Conservation (phyloP, 2,329 filamentous ascomycete species). For the Talaromyces atroroseus region DNA sequence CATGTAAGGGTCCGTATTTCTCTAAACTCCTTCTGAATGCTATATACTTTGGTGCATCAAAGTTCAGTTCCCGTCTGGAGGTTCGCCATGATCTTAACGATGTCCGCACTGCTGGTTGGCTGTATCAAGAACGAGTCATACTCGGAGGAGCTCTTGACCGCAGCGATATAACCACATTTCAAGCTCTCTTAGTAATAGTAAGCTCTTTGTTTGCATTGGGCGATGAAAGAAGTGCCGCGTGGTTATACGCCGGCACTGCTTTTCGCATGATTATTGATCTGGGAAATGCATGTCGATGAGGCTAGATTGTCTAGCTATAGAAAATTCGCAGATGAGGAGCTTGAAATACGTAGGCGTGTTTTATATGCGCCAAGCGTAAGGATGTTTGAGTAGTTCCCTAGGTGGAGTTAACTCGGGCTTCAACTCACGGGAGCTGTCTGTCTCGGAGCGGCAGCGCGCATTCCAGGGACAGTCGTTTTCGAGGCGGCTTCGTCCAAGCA, state of each 20-base stretch:
- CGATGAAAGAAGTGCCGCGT: conserved; percentile 48
- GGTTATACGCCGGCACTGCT: conserved; percentile 49
- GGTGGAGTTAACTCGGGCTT: no score
- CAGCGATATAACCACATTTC: conserved; percentile 51
- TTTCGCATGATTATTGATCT: conserved; percentile 51
- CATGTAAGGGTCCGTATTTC: conserved; percentile 46
- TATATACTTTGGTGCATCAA: conserved; percentile 43
- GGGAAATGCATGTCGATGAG: conserved; percentile 45
- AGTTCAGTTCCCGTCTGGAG: conserved; percentile 44
- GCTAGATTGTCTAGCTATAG: conserved; percentile 19
- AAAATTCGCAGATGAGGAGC: conserved; percentile 41
- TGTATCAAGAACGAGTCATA: conserved; percentile 44
- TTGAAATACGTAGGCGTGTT: conserved; percentile 41
- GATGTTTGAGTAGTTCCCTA: no score
- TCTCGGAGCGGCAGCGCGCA: conserved; percentile 18
- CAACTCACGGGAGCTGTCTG: conserved; percentile 26
- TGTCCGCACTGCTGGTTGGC: conserved; percentile 45
- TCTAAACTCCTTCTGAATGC: conserved; percentile 50
- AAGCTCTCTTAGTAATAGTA: conserved; percentile 49
- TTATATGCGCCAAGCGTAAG: no score
- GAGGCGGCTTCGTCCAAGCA: not conserved
- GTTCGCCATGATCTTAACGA: conserved; percentile 44
- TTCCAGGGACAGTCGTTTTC: conserved; percentile 19
- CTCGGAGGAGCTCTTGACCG: conserved; percentile 44
- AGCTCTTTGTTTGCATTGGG: conserved; percentile 47